phyloP scores from a whole-genome alignment of 208 protist genomes.

The Lotmaria passim region DNA sequence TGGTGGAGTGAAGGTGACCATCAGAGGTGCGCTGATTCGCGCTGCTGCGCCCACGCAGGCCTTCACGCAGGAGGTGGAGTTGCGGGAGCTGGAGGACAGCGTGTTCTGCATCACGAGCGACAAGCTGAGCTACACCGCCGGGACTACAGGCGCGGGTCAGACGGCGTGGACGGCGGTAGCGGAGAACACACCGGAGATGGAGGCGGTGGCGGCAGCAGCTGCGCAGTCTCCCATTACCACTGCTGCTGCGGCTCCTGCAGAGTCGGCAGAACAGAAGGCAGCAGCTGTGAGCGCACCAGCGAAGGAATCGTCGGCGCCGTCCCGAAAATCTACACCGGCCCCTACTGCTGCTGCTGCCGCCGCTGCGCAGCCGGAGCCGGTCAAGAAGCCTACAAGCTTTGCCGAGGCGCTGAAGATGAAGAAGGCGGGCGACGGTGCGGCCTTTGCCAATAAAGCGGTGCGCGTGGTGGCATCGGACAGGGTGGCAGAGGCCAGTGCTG shows the following conservation, averaged over 20 bases:
- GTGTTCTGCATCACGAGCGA: slow-evolving; percentile 69
- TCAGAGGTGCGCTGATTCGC: slow-evolving; percentile 41
- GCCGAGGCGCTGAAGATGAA: slow-evolving; percentile 53
- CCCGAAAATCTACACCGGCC: slow-evolving; percentile 16
- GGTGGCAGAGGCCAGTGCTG: not conserved
- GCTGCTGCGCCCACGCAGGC: slow-evolving; percentile 13
- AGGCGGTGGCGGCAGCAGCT: slow-evolving; percentile 10
- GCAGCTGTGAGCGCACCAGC: not conserved
- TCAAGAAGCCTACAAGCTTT: slow-evolving; percentile 50
- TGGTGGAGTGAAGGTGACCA: slow-evolving; percentile 44
- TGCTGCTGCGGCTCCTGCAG: not conserved
- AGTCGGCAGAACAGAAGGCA: not conserved
- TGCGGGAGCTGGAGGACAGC: slow-evolving; percentile 53
- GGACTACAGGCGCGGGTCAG: not conserved
- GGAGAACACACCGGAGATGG: not conserved
- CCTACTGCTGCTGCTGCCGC: slow-evolving; percentile 6
- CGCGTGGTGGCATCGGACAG: slow-evolving; percentile 30
- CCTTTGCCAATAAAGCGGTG: slow-evolving; percentile 28
- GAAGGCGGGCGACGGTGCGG: slow-evolving; percentile 21
- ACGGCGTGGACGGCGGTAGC: slow-evolving; percentile 3
- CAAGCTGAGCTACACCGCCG: slow-evolving; percentile 33
- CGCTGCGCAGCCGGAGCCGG: slow-evolving; percentile 3
- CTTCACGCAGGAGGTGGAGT: slow-evolving; percentile 72
- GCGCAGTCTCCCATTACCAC: not conserved
- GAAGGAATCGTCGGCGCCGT: slow-evolving; percentile 7